Evolutionary conservation across 108 stramenopile genomes (phyloP).

Genomic region (Stephanodiscus minutulus): DNA sequence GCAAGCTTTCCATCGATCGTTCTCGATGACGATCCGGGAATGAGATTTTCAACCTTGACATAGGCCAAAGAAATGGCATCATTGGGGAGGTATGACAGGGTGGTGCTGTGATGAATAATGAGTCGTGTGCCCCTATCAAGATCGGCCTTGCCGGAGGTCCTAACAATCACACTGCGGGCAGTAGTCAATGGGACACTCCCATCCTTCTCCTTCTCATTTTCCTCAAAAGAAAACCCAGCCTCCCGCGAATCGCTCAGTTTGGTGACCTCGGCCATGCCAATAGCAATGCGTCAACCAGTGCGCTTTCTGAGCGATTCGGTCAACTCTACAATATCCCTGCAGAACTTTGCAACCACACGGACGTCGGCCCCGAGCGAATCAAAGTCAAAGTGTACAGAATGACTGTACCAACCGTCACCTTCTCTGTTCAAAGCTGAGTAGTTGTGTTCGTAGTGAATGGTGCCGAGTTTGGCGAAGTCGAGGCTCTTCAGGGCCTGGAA

Average conservation of each 20-base stretch:
- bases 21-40: too few relatives aligned
- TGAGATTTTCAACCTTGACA: too few relatives aligned
- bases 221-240: background rate
- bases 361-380: background rate
- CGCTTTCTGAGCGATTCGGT: background rate
- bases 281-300: background rate
- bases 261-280: background rate
- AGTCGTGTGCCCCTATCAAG: too few relatives aligned
- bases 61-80: too few relatives aligned
- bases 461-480: background rate
- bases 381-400: too few relatives aligned
- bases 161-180: too few relatives aligned
- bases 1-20: background rate
- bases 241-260: too few relatives aligned
- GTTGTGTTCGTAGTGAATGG: constrained; percentile 7
- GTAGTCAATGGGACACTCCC: too few relatives aligned
- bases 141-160: too few relatives aligned
- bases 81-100: too few relatives aligned
- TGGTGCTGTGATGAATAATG: too few relatives aligned
- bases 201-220: background rate
- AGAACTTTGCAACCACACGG: background rate
- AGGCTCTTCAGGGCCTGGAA: background rate
- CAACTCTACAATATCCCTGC: background rate
- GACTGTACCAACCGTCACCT: background rate
- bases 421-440: background rate